Evolutionary conservation across 768 basidiomycete species (phyloP).

Genomic region (Macrocybe gigantea): DNA sequence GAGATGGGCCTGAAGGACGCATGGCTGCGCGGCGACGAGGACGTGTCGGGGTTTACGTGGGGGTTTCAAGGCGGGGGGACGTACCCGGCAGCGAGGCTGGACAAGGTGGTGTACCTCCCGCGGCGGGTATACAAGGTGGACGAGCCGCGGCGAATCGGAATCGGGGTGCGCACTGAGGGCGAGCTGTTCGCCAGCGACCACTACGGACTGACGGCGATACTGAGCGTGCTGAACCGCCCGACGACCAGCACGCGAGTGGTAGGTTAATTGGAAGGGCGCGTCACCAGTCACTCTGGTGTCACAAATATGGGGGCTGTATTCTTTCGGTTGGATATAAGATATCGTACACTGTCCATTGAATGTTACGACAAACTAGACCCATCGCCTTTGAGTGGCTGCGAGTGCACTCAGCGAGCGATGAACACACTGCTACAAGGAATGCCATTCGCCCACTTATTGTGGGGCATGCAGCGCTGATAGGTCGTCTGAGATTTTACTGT

Average conservation of each 20-base stretch:
- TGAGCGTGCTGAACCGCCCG: conserved; percentile 21
- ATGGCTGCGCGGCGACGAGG: conserved; percentile 41
- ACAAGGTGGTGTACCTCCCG: conserved; percentile 58
- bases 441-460: no score
- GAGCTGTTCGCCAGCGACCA: conserved; percentile 63
- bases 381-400: no score
- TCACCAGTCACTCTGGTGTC: no score
- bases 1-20: conserved; percentile 53
- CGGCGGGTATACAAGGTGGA: conserved; percentile 45
- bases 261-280: no score
- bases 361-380: no score
- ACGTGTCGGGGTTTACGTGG: conserved; percentile 57
- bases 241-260: not conserved
- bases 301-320: no score
- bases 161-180: conserved; percentile 39
- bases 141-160: conserved; percentile 49
- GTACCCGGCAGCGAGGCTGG: conserved; percentile 51
- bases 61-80: conserved; percentile 51
- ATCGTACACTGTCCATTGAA: no score
- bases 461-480: no score
- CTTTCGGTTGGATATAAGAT: no score
- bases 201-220: conserved; percentile 46
- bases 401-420: no score
- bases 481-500: no score
- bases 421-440: no score